phyloP scores from a whole-genome alignment of 257 asterid species.

The Anisodus acutangulus region DNA sequence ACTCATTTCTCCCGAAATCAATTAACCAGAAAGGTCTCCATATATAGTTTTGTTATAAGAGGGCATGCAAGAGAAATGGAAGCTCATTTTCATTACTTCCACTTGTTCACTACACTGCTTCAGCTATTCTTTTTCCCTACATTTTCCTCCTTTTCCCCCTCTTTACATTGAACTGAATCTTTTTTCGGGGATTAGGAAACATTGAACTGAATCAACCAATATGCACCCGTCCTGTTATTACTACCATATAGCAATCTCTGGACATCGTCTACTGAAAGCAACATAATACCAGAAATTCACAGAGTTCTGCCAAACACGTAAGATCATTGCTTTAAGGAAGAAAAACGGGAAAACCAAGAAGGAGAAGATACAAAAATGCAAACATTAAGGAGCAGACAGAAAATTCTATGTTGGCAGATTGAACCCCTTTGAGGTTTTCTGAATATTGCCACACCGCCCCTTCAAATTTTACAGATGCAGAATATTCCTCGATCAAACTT shows the following conservation, averaged over 20 bases:
- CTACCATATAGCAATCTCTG: constrained; percentile 16
- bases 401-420: neutral
- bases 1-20: neutral
- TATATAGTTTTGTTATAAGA: neutral
- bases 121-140: neutral
- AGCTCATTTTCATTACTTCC: constrained; percentile 15
- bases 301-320: neutral
- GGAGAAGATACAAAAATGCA: neutral
- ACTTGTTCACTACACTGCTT: neutral
- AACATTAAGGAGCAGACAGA: neutral
- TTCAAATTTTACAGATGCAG: neutral
- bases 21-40: constrained; percentile 7
- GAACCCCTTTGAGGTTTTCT: neutral
- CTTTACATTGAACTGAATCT: neutral
- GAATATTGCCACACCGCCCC: neutral
- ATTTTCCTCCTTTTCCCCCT: neutral
- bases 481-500: neutral
- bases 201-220: constrained; percentile 11
- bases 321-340: neutral
- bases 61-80: neutral
- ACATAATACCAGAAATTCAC: neutral
- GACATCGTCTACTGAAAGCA: neutral
- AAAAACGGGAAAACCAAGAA: neutral
- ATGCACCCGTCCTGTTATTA: neutral
- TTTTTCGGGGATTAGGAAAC: no score